phyloP scores from a whole-genome alignment of 2,329 filamentous ascomycete genomes.

The Cadophora gregata region DNA sequence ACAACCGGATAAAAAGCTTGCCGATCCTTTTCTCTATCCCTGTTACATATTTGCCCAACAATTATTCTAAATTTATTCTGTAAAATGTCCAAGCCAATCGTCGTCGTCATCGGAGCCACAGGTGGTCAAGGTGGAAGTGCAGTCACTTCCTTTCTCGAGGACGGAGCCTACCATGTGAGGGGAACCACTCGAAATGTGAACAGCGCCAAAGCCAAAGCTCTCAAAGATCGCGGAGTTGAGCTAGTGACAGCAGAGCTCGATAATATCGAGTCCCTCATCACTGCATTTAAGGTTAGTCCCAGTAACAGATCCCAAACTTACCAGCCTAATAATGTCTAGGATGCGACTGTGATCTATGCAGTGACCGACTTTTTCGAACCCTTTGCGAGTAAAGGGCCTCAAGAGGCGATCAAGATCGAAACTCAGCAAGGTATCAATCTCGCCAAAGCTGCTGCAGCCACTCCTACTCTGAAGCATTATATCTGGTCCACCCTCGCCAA shows the following conservation, averaged over 20 bases:
- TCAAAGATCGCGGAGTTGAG: conserved; percentile 50
- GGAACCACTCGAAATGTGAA: conserved; percentile 52
- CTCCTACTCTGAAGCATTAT: conserved; percentile 49
- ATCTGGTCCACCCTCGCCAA: conserved; percentile 52
- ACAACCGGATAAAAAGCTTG: no score
- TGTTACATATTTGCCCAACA: background rate
- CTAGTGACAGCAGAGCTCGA: conserved; percentile 52
- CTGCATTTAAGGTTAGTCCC: conserved; percentile 46
- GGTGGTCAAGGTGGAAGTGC: conserved; percentile 57
- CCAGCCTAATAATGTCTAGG: conserved; percentile 32
- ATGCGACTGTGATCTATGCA: conserved; percentile 58
- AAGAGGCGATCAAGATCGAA: conserved; percentile 48
- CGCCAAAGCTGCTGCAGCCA: conserved; percentile 50
- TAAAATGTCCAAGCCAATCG: conserved; percentile 36
- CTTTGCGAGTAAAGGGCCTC: conserved; percentile 47
- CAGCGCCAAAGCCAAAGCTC: conserved; percentile 49
- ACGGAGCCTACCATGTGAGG: conserved; percentile 49
- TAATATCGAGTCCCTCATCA: conserved; percentile 47
- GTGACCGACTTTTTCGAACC: conserved; percentile 63
- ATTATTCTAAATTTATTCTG: no score
- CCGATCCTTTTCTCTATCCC: no score
- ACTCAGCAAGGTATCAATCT: conserved; percentile 53
- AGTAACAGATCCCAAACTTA: conserved; percentile 1
- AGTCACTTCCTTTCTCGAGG: conserved; percentile 49
- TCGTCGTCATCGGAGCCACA: conserved; percentile 53